Evolutionary conservation across 768 basidiomycete species (phyloP).

Genomic region (Agaricus sinodeliciosus): DNA sequence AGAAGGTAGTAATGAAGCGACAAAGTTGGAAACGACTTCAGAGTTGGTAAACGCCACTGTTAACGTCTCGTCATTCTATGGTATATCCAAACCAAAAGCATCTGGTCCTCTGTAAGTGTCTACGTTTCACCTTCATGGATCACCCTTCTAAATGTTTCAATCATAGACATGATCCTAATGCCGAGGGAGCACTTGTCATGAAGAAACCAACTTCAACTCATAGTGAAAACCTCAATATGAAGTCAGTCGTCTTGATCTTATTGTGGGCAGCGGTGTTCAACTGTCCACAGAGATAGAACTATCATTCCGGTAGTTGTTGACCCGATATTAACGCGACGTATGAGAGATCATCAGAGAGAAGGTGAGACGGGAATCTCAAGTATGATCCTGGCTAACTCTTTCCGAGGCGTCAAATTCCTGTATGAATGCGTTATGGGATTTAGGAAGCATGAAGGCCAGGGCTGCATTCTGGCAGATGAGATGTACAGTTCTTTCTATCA

Average conservation of each 20-base stretch:
- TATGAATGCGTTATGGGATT: constrained; percentile 97
- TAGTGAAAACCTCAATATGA: constrained; percentile 61
- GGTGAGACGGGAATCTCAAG: constrained; percentile 32
- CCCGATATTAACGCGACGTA: constrained; percentile 65
- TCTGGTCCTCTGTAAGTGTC: constrained; percentile 41
- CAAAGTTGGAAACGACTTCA: constrained; percentile 11
- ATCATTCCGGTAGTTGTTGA: constrained; percentile 85
- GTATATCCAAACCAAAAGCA: constrained; percentile 26
- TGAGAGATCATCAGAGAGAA: constrained; percentile 89
- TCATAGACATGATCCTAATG: constrained; percentile 68
- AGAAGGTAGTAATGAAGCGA: constrained; percentile 1
- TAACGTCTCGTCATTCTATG: constrained; percentile 50
- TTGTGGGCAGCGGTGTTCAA: not conserved
- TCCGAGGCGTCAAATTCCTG: constrained; percentile 73
- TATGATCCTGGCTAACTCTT: not conserved
- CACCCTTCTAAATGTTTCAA: not conserved
- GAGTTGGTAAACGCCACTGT: constrained; percentile 12
- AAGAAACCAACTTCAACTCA: constrained; percentile 66
- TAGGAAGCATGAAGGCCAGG: constrained; percentile 83
- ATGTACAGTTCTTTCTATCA: constrained; percentile 45
- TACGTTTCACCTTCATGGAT: not conserved
- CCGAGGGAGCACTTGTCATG: constrained; percentile 81
- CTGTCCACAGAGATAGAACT: constrained; percentile 42
- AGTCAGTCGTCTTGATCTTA: constrained; percentile 30
- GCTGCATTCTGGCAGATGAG: constrained; percentile 96